Evolutionary conservation across 371 early-diverging fungal species (phyloP).

Genomic region (Mortierella polycephala): DNA sequence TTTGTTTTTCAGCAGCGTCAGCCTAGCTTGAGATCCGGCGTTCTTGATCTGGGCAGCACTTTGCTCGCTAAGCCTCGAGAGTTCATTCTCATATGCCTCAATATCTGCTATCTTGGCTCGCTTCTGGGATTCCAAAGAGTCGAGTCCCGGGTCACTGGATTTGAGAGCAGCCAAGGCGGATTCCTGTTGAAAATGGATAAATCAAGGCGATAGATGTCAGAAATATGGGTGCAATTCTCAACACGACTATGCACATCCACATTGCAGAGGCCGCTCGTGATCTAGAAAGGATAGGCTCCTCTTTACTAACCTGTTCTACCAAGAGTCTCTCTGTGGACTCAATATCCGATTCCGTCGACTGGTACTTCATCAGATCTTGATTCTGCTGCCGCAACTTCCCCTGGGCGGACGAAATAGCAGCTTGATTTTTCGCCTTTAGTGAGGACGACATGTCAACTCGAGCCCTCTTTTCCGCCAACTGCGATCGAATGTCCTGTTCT

Average conservation of each 20-base stretch:
- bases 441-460: conserved; percentile 56
- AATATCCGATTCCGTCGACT: conserved; percentile 23
- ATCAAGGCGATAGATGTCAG: neutral
- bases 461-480: conserved; percentile 55
- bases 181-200: conserved; percentile 12
- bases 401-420: conserved; percentile 27
- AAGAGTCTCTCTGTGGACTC: conserved; percentile 13
- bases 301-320: conserved; percentile 22
- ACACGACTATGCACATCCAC: no score
- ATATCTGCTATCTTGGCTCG: conserved; percentile 32
- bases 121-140: conserved; percentile 26
- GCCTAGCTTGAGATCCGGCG: conserved; percentile 34
- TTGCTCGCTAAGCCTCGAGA: conserved; percentile 28
- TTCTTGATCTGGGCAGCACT: conserved; percentile 37
- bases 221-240: no score
- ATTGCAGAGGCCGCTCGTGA: no score
- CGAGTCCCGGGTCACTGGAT: conserved; percentile 26
- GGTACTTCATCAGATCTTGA: conserved; percentile 20
- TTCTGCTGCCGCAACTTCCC: conserved; percentile 30
- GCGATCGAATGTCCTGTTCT: conserved; percentile 38
- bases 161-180: conserved; percentile 7
- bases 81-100: conserved; percentile 45
- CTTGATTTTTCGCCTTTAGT: conserved; percentile 15
- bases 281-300: neutral
- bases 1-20: conserved; percentile 26